Conservation (phyloP, 306 rosid species). For the Acmispon strigosus region DNA sequence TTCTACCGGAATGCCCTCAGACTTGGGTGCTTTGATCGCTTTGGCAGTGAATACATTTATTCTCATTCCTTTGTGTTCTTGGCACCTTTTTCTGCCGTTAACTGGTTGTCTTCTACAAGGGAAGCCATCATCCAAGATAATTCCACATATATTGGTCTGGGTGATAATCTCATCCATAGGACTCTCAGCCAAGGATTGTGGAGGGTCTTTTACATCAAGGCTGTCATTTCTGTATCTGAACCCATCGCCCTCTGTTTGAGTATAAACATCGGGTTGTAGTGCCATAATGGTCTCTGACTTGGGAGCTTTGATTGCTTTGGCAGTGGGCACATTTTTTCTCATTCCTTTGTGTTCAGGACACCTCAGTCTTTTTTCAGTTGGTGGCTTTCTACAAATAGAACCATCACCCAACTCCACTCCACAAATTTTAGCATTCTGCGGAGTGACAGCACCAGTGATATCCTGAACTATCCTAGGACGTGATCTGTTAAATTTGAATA, state of each 20-base stretch:
- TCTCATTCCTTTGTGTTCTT: slow-evolving; percentile 67
- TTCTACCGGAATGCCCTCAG: background rate
- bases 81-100: slow-evolving; percentile 66
- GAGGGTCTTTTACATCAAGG: slow-evolving; percentile 11
- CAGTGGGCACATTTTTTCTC: slow-evolving; percentile 31
- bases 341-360: slow-evolving; percentile 78
- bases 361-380: slow-evolving; percentile 64
- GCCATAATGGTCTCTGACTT: slow-evolving; percentile 15
- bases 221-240: slow-evolving; percentile 11
- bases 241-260: slow-evolving; percentile 1
- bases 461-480: slow-evolving; percentile 46
- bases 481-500: slow-evolving; percentile 59
- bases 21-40: too few relatives aligned
- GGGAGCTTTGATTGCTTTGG: background rate
- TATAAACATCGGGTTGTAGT: background rate
- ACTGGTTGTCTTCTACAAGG: slow-evolving; percentile 46
- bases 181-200: background rate
- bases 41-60: background rate
- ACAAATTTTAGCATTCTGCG: slow-evolving; percentile 40
- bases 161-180: slow-evolving; percentile 13
- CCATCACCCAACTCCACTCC: slow-evolving; percentile 51
- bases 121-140: slow-evolving; percentile 48
- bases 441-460: slow-evolving; percentile 4
- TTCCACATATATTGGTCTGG: slow-evolving; percentile 45
- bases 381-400: slow-evolving; percentile 49